Evolutionary conservation across 306 rosid species (phyloP).

Genomic region (Vigna trinervia): DNA sequence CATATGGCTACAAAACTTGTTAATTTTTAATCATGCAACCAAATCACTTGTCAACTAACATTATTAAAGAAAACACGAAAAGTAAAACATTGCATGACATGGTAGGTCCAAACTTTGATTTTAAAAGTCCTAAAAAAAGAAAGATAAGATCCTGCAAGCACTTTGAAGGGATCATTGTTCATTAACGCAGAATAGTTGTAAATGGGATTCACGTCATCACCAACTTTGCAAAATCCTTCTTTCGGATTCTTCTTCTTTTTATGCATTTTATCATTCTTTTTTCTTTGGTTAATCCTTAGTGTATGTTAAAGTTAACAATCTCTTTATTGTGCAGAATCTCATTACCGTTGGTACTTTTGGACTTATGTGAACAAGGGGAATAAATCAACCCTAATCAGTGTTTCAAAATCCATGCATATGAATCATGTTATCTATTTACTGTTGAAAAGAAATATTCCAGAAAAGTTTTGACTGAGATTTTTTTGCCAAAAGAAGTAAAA

Average conservation of each 20-base stretch:
- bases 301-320: neutral
- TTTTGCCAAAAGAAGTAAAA: neutral
- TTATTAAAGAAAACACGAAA: neutral
- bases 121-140: neutral
- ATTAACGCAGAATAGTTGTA: neutral
- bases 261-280: neutral
- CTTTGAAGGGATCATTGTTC: slow-evolving; percentile 33
- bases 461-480: neutral
- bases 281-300: neutral
- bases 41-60: neutral
- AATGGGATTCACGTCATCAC: slow-evolving; percentile 45
- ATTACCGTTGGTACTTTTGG: neutral
- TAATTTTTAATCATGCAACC: slow-evolving; percentile 8
- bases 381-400: neutral
- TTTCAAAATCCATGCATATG: neutral
- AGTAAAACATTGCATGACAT: neutral
- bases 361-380: slow-evolving; percentile 6
- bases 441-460: neutral
- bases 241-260: neutral
- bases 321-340: slow-evolving; percentile 2
- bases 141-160: slow-evolving; percentile 30
- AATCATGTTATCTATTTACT: slow-evolving; percentile 7
- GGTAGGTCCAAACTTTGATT: slow-evolving; percentile 34
- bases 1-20: neutral
- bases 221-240: slow-evolving; percentile 13